phyloP scores from a whole-genome alignment of 2,329 filamentous ascomycete species.

The Gliomastix tumulicola region DNA sequence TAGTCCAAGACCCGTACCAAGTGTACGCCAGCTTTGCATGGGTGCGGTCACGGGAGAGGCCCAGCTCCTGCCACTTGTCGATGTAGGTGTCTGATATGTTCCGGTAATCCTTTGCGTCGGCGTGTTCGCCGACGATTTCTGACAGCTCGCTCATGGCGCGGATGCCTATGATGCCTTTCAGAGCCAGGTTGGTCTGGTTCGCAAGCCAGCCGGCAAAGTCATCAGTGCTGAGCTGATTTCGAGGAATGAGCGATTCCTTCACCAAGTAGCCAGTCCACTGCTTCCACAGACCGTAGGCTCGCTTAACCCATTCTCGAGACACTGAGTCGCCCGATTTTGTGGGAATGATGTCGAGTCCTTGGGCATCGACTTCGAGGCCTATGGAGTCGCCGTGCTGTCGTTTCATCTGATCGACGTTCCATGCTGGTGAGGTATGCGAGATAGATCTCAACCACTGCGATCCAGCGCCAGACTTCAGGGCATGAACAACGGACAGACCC shows the following conservation, averaged over 20 bases:
- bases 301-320: neutral
- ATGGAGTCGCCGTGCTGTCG: conserved; percentile 23
- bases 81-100: conserved; percentile 61
- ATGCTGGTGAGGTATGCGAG: neutral
- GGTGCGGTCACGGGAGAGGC: conserved; percentile 61
- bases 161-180: conserved; percentile 76
- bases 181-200: conserved; percentile 73
- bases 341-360: no score
- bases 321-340: neutral
- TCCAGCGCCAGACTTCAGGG: no score
- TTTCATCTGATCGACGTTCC: neutral
- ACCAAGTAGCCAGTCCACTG: conserved; percentile 77
- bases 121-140: conserved; percentile 45
- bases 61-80: conserved; percentile 63
- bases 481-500: conserved; percentile 51
- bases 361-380: conserved; percentile 18
- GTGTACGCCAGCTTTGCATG: conserved; percentile 75
- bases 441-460: no score
- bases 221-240: conserved; percentile 74
- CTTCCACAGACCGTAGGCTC: conserved; percentile 57
- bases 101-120: conserved; percentile 54
- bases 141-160: conserved; percentile 69
- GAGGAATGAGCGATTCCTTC: conserved; percentile 66
- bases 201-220: conserved; percentile 68
- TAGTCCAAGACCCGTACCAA: conserved; percentile 79